Evolutionary conservation across 768 basidiomycete species (phyloP).

Genomic region (Trametes punicea): DNA sequence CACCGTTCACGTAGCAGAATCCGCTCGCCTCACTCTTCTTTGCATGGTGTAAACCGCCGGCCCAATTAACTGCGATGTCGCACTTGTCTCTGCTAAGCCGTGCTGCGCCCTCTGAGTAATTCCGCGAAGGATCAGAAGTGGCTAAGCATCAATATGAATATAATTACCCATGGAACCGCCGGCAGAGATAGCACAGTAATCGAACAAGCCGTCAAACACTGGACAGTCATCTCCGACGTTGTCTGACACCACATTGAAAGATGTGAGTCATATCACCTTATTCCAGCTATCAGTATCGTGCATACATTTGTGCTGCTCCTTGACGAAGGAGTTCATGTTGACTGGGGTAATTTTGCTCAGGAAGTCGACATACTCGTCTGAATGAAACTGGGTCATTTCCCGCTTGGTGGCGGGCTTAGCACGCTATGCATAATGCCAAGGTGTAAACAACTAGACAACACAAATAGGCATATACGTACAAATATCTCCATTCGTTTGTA

Average conservation of each 20-base stretch:
- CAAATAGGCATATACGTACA: constrained; percentile 49
- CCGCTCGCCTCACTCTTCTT: constrained; percentile 99
- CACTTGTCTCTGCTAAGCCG: constrained; percentile 94
- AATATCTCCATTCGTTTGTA: constrained; percentile 99
- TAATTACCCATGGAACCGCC: constrained; percentile 93
- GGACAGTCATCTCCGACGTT: constrained; percentile 99
- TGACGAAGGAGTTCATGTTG: constrained; percentile 91
- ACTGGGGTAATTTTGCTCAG: constrained; percentile 89
- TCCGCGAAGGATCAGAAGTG: background rate
- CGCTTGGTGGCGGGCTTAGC: constrained; percentile 99
- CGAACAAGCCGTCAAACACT: constrained; percentile 97
- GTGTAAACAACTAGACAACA: background rate
- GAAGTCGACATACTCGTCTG: constrained; percentile 99
- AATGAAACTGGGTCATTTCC: constrained; percentile 99
- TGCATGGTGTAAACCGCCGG: constrained; percentile 96
- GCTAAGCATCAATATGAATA: background rate
- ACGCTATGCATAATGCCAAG: constrained; percentile 50
- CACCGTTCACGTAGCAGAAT: constrained; percentile 98
- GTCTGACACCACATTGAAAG: too few species aligned
- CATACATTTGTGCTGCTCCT: constrained; percentile 95
- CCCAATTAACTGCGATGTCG: constrained; percentile 99
- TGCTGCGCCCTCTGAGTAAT: constrained; percentile 84
- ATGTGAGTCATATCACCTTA: too few species aligned
- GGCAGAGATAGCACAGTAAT: constrained; percentile 99
- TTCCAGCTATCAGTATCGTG: too few species aligned